Percentiles rank a stretch among this genome's conserved stretches.
Conservation (phyloP, 1,284 basidiomycete genomes). For the Schizophyllum amplum region DNA sequence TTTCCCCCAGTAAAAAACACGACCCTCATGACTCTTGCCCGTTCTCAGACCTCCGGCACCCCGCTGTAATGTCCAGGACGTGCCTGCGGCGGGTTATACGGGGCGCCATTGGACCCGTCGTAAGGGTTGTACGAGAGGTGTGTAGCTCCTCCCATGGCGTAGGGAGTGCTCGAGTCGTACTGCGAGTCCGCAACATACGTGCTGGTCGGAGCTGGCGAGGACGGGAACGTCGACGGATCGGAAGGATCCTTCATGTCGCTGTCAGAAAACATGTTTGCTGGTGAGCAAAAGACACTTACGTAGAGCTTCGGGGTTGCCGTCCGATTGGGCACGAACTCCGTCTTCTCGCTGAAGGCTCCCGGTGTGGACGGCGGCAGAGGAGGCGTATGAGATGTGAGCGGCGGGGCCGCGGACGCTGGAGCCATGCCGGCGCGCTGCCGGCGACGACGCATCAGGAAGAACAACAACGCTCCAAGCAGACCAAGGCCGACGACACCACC, state of each 20-base stretch:
- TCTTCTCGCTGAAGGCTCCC: slow-evolving; percentile 3
- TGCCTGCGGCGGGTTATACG: slow-evolving; percentile 9
- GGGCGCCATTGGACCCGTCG: slow-evolving; percentile 1
- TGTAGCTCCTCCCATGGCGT: slow-evolving; percentile 6
- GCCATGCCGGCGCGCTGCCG: slow-evolving; percentile 11
- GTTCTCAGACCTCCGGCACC: slow-evolving; percentile 24
- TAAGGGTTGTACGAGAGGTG: slow-evolving; percentile 6
- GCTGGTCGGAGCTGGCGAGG: slow-evolving; percentile 11
- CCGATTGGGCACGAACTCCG: background rate
- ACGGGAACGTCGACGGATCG: slow-evolving; percentile 36
- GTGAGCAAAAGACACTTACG: no score
- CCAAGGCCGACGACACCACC: slow-evolving; percentile 30
- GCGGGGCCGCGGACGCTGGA: slow-evolving; percentile 15
- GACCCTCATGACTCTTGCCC: no score
- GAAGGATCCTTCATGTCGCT: slow-evolving; percentile 39
- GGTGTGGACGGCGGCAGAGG: slow-evolving; percentile 13
- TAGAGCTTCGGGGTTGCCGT: slow-evolving; percentile 25
- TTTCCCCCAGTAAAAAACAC: no score
- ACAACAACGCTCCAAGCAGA: slow-evolving; percentile 24
- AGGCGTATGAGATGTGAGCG: slow-evolving; percentile 16
- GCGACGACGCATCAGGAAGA: slow-evolving; percentile 28
- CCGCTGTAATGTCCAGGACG: slow-evolving; percentile 28
- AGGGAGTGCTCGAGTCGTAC: background rate
- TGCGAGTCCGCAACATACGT: background rate
- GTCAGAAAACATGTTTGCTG: no score